Percentiles rank a stretch among this genome's conserved stretches.
Conservation (phyloP, 1,139 yeast genomes). For the Yamadazyma jaroonii region DNA sequence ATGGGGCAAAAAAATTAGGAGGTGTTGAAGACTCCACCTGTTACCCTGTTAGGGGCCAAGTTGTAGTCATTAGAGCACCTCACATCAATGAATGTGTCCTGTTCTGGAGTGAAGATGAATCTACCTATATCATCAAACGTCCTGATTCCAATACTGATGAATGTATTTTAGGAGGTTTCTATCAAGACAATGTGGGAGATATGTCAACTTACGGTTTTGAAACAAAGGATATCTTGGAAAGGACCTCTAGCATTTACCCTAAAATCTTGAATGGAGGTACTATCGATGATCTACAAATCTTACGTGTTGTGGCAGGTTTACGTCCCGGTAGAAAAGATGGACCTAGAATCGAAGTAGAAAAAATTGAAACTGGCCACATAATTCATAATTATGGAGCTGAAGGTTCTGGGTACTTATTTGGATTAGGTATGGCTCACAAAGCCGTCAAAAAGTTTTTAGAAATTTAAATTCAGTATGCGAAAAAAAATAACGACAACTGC, state of each 20-base stretch:
- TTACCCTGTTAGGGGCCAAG: conserved; percentile 70
- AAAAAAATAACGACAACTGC: conserved; percentile 49
- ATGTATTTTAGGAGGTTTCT: conserved; percentile 65
- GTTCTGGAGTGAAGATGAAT: conserved; percentile 52
- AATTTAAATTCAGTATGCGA: background rate
- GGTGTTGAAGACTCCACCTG: conserved; percentile 54
- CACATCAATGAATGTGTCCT: conserved; percentile 46
- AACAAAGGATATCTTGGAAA: conserved; percentile 53
- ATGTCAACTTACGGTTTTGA: conserved; percentile 53
- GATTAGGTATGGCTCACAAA: conserved; percentile 40
- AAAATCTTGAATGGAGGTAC: conserved; percentile 33
- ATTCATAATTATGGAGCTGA: conserved; percentile 51
- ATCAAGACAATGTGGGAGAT: conserved; percentile 56
- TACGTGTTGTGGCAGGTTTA: conserved; percentile 64
- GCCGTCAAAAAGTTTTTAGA: conserved; percentile 21
- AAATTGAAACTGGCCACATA: conserved; percentile 25
- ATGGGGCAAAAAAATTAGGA: conserved; percentile 55
- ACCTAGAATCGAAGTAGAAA: conserved; percentile 55
- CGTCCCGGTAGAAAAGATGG: conserved; percentile 74
- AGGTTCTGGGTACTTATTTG: conserved; percentile 46
- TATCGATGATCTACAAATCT: conserved; percentile 29
- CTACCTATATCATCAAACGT: conserved; percentile 51
- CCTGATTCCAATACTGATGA: conserved; percentile 32
- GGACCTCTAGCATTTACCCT: conserved; percentile 56
- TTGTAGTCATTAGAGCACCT: conserved; percentile 59